Evolutionary conservation across 768 basidiomycete species (phyloP).

Genomic region (Botryobasidium botryosum): DNA sequence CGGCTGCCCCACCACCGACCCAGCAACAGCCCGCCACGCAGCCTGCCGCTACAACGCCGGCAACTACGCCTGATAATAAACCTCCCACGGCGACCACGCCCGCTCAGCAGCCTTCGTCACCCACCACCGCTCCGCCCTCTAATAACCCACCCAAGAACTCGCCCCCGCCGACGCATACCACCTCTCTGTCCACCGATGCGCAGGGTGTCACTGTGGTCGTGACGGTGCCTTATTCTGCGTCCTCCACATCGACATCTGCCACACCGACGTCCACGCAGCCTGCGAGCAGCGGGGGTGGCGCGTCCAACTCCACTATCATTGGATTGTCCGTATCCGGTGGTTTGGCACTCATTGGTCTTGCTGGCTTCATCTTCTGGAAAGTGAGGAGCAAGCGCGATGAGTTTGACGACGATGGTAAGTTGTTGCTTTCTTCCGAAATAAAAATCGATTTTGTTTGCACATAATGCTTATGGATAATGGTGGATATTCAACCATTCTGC

Average conservation of each 20-base stretch:
- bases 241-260: conserved; percentile 6
- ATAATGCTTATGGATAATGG: neutral
- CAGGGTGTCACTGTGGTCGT: conserved; percentile 5
- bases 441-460: neutral
- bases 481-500: conserved; percentile 5
- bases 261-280: conserved; percentile 7
- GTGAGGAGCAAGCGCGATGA: conserved; percentile 66
- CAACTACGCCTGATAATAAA: conserved; percentile 7
- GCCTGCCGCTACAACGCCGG: conserved; percentile 11
- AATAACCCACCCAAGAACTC: too few relatives aligned
- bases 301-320: conserved; percentile 25
- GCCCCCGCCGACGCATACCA: neutral
- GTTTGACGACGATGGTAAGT: conserved; percentile 53
- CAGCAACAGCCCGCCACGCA: too few relatives aligned
- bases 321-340: conserved; percentile 73
- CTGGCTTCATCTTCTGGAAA: conserved; percentile 73
- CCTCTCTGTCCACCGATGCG: conserved; percentile 5
- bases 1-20: too few relatives aligned
- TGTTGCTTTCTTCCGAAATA: conserved; percentile 1
- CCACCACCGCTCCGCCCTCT: too few relatives aligned
- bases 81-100: too few relatives aligned
- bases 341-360: conserved; percentile 49
- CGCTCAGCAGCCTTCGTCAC: too few relatives aligned
- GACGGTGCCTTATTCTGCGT: neutral
- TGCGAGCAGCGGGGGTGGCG: neutral